Percentiles rank a stretch among this genome's conserved stretches.
Conservation (phyloP, 768 basidiomycete species). For the Pulveroboletus sp. region DNA sequence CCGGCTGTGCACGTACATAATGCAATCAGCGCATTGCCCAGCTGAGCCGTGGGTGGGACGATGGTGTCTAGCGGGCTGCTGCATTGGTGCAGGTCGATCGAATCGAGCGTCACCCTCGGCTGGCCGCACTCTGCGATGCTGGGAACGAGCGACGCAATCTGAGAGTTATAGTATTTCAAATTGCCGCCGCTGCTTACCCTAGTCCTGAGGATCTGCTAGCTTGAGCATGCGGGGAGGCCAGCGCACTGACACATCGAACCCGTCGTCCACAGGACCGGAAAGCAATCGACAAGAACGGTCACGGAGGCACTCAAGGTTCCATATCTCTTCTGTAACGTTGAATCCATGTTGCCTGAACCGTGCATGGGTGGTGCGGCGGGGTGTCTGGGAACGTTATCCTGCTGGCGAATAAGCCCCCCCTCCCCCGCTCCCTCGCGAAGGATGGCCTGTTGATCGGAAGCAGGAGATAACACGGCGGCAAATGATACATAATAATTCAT, state of each 20-base stretch:
- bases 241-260: background rate
- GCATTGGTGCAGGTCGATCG: background rate
- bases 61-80: background rate
- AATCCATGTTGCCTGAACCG: constrained; percentile 15
- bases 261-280: background rate
- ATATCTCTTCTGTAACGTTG: constrained; percentile 22
- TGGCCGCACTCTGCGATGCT: background rate
- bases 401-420: constrained; percentile 7
- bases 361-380: constrained; percentile 10
- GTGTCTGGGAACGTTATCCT: constrained; percentile 17
- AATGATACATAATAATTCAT: constrained; percentile 30
- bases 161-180: constrained; percentile 32
- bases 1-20: constrained; percentile 17
- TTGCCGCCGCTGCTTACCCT: constrained; percentile 4
- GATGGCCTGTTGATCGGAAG: constrained; percentile 22
- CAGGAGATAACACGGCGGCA: constrained; percentile 18
- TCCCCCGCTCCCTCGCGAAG: background rate
- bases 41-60: background rate
- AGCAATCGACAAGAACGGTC: constrained; percentile 1
- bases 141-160: background rate
- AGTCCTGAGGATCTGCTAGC: constrained; percentile 16
- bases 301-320: constrained; percentile 10
- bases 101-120: background rate
- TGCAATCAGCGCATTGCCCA: background rate
- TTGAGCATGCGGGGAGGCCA: constrained; percentile 9